These are phyloP conservation scores for Diaporthe amygdali DNA, from an alignment of 2,329 filamentous ascomycete species.

Conservation along the genomic window DNA sequence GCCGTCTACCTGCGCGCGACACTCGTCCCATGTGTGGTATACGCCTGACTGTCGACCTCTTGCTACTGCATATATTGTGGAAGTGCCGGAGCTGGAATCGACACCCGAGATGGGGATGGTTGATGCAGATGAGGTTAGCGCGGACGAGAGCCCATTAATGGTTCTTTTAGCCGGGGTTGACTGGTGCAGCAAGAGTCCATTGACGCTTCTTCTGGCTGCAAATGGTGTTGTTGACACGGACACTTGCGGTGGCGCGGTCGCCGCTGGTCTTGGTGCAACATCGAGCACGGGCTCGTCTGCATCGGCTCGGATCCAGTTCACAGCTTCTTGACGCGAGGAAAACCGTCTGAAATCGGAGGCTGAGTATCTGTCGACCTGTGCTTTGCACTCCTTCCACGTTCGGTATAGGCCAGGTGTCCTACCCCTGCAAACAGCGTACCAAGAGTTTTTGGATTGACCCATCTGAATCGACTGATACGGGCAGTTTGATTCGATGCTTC, in stretches of 20 bases:
- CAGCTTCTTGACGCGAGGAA: neutral
- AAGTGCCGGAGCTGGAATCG: neutral
- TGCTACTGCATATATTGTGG: constrained; percentile 1
- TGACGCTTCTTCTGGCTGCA: neutral
- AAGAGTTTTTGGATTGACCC: neutral
- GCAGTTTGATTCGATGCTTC: neutral
- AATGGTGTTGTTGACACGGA: neutral
- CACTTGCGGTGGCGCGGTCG: neutral
- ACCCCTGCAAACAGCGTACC: neutral
- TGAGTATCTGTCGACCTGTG: neutral
- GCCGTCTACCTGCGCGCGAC: neutral
- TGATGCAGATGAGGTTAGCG: neutral
- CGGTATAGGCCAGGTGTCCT: neutral
- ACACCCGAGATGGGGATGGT: neutral
- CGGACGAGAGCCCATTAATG: neutral
- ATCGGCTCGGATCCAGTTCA: neutral
- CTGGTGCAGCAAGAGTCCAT: neutral
- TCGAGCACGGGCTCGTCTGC: neutral
- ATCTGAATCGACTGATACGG: neutral
- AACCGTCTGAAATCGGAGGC: neutral
- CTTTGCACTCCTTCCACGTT: neutral
- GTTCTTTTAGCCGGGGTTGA: neutral
- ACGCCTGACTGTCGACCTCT: neutral
- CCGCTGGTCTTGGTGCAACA: neutral
- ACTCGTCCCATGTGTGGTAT: neutral